These are phyloP conservation scores for Ophiocordyceps robertsii DNA, from an alignment of 2,329 filamentous ascomycete species.

Conservation along the genomic window DNA sequence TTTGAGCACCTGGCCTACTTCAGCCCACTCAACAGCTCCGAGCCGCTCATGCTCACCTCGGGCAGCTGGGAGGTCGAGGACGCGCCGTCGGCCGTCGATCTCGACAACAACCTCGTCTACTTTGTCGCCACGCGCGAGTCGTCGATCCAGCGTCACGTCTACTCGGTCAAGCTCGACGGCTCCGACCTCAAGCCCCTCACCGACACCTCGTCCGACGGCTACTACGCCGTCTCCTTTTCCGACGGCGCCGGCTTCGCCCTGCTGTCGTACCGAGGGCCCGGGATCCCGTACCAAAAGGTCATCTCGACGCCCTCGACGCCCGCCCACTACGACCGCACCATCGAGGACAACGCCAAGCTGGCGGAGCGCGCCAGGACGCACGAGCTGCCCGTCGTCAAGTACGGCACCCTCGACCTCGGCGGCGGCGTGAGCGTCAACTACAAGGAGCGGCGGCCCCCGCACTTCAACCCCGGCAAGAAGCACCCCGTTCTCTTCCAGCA, in stretches of 20 bases:
- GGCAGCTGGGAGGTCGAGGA: conserved; percentile 87
- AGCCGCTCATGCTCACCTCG: conserved; percentile 76
- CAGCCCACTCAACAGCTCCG: conserved; percentile 66
- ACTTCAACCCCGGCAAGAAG: conserved; percentile 71
- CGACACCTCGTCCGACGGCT: conserved; percentile 58
- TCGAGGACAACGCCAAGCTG: conserved; percentile 68
- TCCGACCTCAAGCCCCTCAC: conserved; percentile 61
- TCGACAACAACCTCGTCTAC: conserved; percentile 79
- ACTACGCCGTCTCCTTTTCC: conserved; percentile 77
- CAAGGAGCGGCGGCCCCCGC: conserved; percentile 76
- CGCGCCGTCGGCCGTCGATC: conserved; percentile 72
- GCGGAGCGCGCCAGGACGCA: conserved; percentile 57
- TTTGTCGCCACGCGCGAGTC: conserved; percentile 79
- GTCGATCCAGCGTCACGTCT: conserved; percentile 81
- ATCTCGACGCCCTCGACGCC: conserved; percentile 65
- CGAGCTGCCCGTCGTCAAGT: conserved; percentile 71
- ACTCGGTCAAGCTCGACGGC: conserved; percentile 76
- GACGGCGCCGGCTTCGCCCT: conserved; percentile 68
- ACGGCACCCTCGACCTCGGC: conserved; percentile 68
- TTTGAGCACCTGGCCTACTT: conserved; percentile 93
- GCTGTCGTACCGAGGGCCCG: conserved; percentile 72
- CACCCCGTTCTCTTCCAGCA: conserved; percentile 93
- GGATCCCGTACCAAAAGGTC: conserved; percentile 82
- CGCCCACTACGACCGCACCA: conserved; percentile 48
- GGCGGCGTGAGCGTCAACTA: conserved; percentile 60